Percentiles rank a stretch among this genome's conserved stretches.
Evolutionary conservation across 164 flowering plant genomes (phyloP).

Genomic region (Kingdonia uniflora): DNA sequence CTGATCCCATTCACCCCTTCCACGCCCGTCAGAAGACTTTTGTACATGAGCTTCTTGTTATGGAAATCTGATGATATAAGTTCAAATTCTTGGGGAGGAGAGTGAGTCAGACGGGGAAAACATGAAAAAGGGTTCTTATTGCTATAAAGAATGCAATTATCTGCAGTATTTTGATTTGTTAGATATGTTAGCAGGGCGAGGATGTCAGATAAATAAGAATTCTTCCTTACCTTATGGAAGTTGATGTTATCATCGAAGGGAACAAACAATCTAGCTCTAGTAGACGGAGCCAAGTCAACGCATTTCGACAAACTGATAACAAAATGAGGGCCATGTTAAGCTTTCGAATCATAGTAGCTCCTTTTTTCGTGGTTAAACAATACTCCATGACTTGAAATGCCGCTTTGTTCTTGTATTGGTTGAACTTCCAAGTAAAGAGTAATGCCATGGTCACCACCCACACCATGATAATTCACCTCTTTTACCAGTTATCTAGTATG

Average conservation of each 20-base stretch:
- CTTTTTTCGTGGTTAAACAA: slow-evolving; percentile 76
- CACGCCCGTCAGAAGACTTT: slow-evolving; percentile 35
- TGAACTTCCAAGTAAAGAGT: slow-evolving; percentile 74
- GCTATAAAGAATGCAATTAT: slow-evolving; percentile 59
- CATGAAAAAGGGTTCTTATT: slow-evolving; percentile 54
- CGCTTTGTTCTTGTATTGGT: slow-evolving; percentile 47
- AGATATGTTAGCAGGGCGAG: no score
- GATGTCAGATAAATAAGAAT: background rate
- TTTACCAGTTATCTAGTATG: slow-evolving; percentile 71
- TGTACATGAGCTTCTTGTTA: slow-evolving; percentile 43
- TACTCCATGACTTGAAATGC: slow-evolving; percentile 83
- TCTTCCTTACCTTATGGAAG: slow-evolving; percentile 66
- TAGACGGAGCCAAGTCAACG: slow-evolving; percentile 80
- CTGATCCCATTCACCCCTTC: slow-evolving; percentile 64
- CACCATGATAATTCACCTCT: slow-evolving; percentile 58
- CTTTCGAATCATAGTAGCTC: slow-evolving; percentile 93
- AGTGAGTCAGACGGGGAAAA: slow-evolving; percentile 54
- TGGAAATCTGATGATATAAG: slow-evolving; percentile 53
- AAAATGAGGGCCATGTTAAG: slow-evolving; percentile 92
- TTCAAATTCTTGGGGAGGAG: slow-evolving; percentile 45
- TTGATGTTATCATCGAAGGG: slow-evolving; percentile 90
- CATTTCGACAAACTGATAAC: slow-evolving; percentile 81
- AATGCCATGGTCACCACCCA: slow-evolving; percentile 56
- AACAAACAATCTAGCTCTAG: slow-evolving; percentile 58
- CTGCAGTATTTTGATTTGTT: slow-evolving; percentile 27